A percentile compares a stretch with the other conserved stretches of the same genome.
Evolutionary conservation across 208 protist genomes (phyloP).

Genomic region (Acanthamoeba divionensis): DNA sequence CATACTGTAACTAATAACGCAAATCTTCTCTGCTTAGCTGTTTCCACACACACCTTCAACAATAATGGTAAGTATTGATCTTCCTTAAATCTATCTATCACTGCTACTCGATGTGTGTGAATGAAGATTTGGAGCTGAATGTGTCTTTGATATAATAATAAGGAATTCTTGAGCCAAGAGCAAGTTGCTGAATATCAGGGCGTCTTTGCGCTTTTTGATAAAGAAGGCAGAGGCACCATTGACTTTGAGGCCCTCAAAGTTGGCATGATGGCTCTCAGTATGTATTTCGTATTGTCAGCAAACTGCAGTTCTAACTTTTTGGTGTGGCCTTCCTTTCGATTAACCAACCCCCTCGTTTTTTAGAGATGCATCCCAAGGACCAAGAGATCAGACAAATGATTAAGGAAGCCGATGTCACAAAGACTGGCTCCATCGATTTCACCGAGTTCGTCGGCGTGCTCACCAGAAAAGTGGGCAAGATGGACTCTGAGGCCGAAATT

Average conservation of each 20-base stretch:
- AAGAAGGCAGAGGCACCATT: background rate
- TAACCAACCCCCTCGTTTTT: background rate
- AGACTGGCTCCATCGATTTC: slow-evolving; percentile 47
- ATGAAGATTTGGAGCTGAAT: no score
- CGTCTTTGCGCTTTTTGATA: slow-evolving; percentile 45
- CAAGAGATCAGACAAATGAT: slow-evolving; percentile 21
- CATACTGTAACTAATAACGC: no score
- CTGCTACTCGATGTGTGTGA: no score
- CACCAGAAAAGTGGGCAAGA: background rate
- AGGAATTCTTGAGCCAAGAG: slow-evolving; percentile 53
- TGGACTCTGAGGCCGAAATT: slow-evolving; percentile 30
- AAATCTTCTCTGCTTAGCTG: no score
- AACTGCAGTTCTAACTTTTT: background rate
- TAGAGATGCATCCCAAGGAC: slow-evolving; percentile 55
- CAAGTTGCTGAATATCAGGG: slow-evolving; percentile 50
- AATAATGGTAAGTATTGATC: no score
- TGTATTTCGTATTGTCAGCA: background rate
- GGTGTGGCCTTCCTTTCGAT: background rate
- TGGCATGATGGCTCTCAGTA: slow-evolving; percentile 17
- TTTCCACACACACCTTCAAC: background rate
- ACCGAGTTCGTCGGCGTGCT: slow-evolving; percentile 23
- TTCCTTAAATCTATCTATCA: no score
- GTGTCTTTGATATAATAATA: background rate
- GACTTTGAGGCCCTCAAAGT: slow-evolving; percentile 29
- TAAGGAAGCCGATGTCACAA: slow-evolving; percentile 41